Conservation (phyloP, 495 filamentous ascomycete species). For the Tetracladium setigerum region DNA sequence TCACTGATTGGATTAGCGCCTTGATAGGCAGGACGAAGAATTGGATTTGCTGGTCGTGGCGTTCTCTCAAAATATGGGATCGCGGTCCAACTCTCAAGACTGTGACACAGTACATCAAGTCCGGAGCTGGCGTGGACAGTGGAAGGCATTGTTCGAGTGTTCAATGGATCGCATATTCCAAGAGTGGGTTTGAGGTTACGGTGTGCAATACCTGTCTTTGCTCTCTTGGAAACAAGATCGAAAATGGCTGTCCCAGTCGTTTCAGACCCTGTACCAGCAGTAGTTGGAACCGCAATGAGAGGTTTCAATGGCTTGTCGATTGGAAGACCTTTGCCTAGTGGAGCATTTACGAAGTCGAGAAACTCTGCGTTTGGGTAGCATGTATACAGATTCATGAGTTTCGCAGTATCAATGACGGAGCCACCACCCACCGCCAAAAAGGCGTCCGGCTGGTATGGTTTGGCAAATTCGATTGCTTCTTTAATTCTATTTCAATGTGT, state of each 20-base stretch:
- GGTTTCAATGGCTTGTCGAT: conserved; percentile 73
- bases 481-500: conserved; percentile 53
- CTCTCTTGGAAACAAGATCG: conserved; percentile 77
- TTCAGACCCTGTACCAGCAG: conserved; percentile 89
- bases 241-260: conserved; percentile 98
- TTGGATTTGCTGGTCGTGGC: conserved; percentile 81
- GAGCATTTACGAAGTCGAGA: conserved; percentile 95
- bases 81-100: conserved; percentile 90
- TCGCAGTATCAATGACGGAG: conserved; percentile 93
- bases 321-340: conserved; percentile 79
- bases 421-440: conserved; percentile 88
- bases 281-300: conserved; percentile 89
- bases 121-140: conserved; percentile 85
- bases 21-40: conserved; percentile 89
- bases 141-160: conserved; percentile 90
- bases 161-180: conserved; percentile 91
- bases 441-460: conserved; percentile 71
- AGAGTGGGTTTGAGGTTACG: conserved; percentile 91
- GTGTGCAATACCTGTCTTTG: conserved; percentile 94
- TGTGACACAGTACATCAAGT: conserved; percentile 90
- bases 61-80: conserved; percentile 83
- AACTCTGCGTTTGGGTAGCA: conserved; percentile 84
- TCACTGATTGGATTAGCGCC: conserved; percentile 96
- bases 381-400: conserved; percentile 95
- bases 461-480: conserved; percentile 79